phyloP scores from a whole-genome alignment of 202 grass and related monocot genomes.

The Eragrostis tef region DNA sequence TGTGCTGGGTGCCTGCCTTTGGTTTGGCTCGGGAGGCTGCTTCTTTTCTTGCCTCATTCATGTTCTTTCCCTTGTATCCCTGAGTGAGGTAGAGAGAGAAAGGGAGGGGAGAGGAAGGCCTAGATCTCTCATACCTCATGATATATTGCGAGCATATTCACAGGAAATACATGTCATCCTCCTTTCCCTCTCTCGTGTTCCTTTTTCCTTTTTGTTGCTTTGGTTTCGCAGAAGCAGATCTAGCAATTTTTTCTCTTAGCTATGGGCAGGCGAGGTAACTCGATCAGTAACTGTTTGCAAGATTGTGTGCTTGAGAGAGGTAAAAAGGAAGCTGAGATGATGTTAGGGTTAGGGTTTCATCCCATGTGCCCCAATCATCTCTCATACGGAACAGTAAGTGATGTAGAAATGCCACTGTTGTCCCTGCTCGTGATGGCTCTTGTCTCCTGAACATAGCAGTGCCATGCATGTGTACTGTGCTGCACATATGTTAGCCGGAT shows the following conservation, averaged over 20 bases:
- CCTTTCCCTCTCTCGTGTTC: background rate
- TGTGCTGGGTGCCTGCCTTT: constrained; percentile 42
- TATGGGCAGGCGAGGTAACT: constrained; percentile 33
- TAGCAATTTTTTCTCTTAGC: constrained; percentile 2
- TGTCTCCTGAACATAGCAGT: constrained; percentile 39
- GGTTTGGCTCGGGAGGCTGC: constrained; percentile 58
- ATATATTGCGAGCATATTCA: constrained; percentile 36
- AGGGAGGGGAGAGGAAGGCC: background rate
- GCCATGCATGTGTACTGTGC: constrained; percentile 48
- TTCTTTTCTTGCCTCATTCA: constrained; percentile 74
- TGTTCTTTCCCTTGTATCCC: constrained; percentile 51
- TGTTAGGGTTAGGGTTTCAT: constrained; percentile 60
- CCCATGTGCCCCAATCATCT: constrained; percentile 39
- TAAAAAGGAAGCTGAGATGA: constrained; percentile 2
- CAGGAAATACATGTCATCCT: constrained; percentile 7
- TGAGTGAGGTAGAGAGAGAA: constrained; percentile 13
- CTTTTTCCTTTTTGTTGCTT: constrained; percentile 50
- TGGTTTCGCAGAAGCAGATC: constrained; percentile 50
- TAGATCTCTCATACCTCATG: constrained; percentile 49
- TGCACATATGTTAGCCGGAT: constrained; percentile 37
- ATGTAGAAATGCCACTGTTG: constrained; percentile 34
- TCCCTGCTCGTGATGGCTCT: constrained; percentile 30
- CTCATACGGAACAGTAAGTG: background rate
- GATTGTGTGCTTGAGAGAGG: background rate
- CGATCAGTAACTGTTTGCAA: constrained; percentile 35